phyloP scores from a whole-genome alignment of 495 filamentous ascomycete species.

The Penicillium odoratum region DNA sequence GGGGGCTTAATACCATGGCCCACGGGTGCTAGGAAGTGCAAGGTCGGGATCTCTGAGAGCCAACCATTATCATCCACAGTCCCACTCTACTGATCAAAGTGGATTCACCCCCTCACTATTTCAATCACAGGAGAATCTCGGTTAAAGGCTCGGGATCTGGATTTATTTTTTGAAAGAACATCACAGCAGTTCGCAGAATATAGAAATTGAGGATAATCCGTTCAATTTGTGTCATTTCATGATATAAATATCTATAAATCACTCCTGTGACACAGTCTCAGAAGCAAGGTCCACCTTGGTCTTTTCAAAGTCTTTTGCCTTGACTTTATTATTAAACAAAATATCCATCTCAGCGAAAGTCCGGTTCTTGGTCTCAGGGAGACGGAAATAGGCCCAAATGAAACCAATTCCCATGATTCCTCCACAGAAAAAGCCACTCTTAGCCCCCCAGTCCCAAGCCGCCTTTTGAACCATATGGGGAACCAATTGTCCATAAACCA shows the following conservation, averaged over 20 bases:
- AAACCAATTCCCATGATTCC: conserved; percentile 45
- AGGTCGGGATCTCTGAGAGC: neutral
- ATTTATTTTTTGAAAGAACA: no score
- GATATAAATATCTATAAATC: neutral
- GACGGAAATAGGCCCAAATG: conserved; percentile 50
- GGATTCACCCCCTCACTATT: neutral
- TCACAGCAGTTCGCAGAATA: no score
- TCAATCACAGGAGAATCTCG: no score
- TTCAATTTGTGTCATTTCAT: no score
- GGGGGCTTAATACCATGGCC: neutral
- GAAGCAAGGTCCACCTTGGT: conserved; percentile 12
- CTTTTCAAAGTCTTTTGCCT: conserved; percentile 25
- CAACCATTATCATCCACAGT: neutral
- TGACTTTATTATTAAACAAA: conserved; percentile 37
- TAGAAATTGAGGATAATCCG: no score
- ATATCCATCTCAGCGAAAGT: conserved; percentile 60
- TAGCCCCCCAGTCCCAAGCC: conserved; percentile 61
- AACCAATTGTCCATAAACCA: conserved; percentile 62
- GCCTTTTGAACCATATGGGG: conserved; percentile 69
- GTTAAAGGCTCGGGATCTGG: no score
- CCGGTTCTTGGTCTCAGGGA: conserved; percentile 61
- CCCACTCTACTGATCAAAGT: neutral
- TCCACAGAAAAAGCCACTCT: conserved; percentile 69
- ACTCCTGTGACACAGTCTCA: conserved; percentile 1
- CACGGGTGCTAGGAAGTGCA: neutral